These are phyloP conservation scores for Candida yuanshanica DNA, from an alignment of 805 yeast genomes.

Conservation along the genomic window DNA sequence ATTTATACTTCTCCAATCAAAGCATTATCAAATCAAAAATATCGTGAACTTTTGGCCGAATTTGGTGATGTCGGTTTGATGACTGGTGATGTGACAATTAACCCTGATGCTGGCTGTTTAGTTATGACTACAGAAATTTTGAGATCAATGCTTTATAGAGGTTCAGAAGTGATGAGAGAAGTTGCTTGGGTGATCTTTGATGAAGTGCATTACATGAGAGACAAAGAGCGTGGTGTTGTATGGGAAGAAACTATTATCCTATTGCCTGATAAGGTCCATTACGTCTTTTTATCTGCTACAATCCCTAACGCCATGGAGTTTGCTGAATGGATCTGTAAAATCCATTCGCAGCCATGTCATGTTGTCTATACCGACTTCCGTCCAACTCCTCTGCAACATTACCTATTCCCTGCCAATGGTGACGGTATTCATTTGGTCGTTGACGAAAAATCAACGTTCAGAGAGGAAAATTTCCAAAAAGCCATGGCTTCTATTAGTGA, in stretches of 20 bases:
- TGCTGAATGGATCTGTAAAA: constrained; percentile 97
- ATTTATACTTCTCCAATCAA: constrained; percentile 95
- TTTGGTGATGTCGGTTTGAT: constrained; percentile 94
- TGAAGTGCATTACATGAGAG: constrained; percentile 98
- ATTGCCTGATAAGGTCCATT: constrained; percentile 92
- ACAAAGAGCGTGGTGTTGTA: constrained; percentile 95
- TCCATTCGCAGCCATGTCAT: constrained; percentile 95
- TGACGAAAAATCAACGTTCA: constrained; percentile 91
- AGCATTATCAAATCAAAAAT: constrained; percentile 85
- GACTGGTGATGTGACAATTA: constrained; percentile 99
- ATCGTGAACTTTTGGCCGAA: constrained; percentile 84
- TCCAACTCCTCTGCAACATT: constrained; percentile 98
- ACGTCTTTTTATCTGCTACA: constrained; percentile 91
- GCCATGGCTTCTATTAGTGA: constrained; percentile 94
- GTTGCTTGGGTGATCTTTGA: constrained; percentile 98
- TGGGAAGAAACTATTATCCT: constrained; percentile 99
- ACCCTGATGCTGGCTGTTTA: constrained; percentile 96
- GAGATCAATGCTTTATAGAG: constrained; percentile 93
- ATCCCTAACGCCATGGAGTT: constrained; percentile 98
- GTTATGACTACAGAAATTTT: constrained; percentile 99
- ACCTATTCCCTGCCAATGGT: constrained; percentile 96
- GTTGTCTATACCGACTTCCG: constrained; percentile 98
- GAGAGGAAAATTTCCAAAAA: constrained; percentile 97
- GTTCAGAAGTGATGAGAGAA: constrained; percentile 97
- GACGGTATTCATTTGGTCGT: constrained; percentile 97